Evolutionary conservation across 257 asterid species (phyloP), one percentile per base, ranked within the genome.

Genomic region (Lantana camara): DNA sequence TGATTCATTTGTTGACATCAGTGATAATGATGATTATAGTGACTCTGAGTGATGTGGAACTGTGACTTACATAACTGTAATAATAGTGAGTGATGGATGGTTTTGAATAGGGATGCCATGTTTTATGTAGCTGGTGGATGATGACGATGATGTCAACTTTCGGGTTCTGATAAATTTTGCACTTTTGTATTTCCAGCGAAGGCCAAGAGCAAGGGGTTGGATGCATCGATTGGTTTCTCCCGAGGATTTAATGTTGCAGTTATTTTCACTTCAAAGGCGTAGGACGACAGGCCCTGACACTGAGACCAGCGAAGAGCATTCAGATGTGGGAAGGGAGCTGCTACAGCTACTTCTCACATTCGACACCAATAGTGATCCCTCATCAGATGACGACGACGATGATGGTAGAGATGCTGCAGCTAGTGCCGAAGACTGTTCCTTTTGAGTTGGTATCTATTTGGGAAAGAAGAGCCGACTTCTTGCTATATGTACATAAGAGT

Each of bases 111-210:
- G 52, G 66, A 30, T 54, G 51, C 57, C 51, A 41, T 66, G 56
- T 19, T 65, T 54, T 21, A 53, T 19, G 27, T 48, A 46, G 67
- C 49, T 57, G 60, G 20, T 73, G 63, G 32, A 17, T 59, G 51
- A 22, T 34, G 72, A 49, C 56, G 78, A 44, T 54, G 54, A 60
- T 69, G 69, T 15, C 50, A 35, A 7, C 40, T 1, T 35, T 57
- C 21, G 57, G 49, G 13, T 47, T 69, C 74, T 76, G 79, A 82
- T 76, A 2, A 75, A 75, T 75, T 79, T 78, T 70, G 58, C 73
- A 47, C 77, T 81, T 27, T 81, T 73, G 17, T 75, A 68, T 84
- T 82, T 89, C 79, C 84, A 82, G 91, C 67, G 54, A 70, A 79
- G 72, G 55, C 82, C 86, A 32, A 74, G 67, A 63, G 45, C 75